phyloP scores from a whole-genome alignment of 2,329 filamentous ascomycete genomes.

The Stagonosporopsis chrysanthemi region DNA sequence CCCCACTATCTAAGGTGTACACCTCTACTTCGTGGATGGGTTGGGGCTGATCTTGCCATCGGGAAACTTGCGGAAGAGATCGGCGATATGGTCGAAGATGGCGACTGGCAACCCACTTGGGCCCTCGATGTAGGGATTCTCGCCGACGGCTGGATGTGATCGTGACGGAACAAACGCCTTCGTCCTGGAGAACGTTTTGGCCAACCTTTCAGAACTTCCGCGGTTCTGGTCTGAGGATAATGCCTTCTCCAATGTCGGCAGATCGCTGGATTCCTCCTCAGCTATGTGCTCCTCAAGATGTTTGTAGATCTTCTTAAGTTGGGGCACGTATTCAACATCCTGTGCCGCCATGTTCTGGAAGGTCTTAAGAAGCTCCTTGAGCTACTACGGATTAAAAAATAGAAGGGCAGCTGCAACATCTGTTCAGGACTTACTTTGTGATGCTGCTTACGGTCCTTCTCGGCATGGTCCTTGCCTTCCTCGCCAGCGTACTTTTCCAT shows the following conservation, averaged over 20 bases:
- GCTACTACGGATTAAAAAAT: slow-evolving; percentile 20
- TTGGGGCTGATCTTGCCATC: slow-evolving; percentile 40
- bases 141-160: slow-evolving; percentile 48
- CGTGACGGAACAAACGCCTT: slow-evolving; percentile 44
- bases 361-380: slow-evolving; percentile 42
- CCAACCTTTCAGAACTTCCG: slow-evolving; percentile 37
- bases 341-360: slow-evolving; percentile 40
- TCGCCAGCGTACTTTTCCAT: slow-evolving; percentile 47
- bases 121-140: slow-evolving; percentile 65
- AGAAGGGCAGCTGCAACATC: background rate
- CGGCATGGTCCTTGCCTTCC: slow-evolving; percentile 41
- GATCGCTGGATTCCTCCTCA: slow-evolving; percentile 42
- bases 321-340: slow-evolving; percentile 32
- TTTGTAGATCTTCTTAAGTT: slow-evolving; percentile 35
- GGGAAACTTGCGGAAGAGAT: slow-evolving; percentile 65
- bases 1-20: no score
- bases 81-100: slow-evolving; percentile 63
- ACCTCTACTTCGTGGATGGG: slow-evolving; percentile 31
- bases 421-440: slow-evolving; percentile 32
- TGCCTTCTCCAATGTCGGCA: slow-evolving; percentile 39
- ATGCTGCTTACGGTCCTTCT: slow-evolving; percentile 46
- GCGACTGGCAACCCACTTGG: slow-evolving; percentile 62
- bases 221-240: slow-evolving; percentile 21
- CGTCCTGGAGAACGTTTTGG: slow-evolving; percentile 40
- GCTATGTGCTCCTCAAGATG: slow-evolving; percentile 40